Conservation (phyloP, 1,139 yeast genomes). For the Diutina ranongensis region DNA sequence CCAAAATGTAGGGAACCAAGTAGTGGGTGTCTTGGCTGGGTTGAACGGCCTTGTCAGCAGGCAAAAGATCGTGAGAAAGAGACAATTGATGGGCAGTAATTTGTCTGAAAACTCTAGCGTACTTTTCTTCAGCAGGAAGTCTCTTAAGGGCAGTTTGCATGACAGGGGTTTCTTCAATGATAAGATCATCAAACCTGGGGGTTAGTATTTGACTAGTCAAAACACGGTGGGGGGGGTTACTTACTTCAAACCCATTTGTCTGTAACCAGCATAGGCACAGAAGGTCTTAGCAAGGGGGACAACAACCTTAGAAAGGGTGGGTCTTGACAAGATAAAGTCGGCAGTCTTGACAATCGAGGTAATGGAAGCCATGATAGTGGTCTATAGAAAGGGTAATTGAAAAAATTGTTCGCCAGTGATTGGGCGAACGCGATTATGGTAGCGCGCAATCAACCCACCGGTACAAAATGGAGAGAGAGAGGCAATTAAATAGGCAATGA, state of each 20-base stretch:
- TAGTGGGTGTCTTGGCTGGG: slow-evolving; percentile 80
- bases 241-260: slow-evolving; percentile 79
- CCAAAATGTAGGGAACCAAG: slow-evolving; percentile 80
- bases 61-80: slow-evolving; percentile 75
- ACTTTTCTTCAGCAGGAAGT: slow-evolving; percentile 72
- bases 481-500: neutral
- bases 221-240: slow-evolving; percentile 10
- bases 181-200: slow-evolving; percentile 63
- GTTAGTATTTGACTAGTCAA: slow-evolving; percentile 12
- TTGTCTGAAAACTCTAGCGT: slow-evolving; percentile 87
- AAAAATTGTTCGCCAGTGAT: slow-evolving; percentile 1
- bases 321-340: slow-evolving; percentile 73
- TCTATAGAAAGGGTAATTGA: neutral
- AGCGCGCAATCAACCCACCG: no score
- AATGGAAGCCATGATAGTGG: slow-evolving; percentile 47
- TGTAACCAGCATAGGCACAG: slow-evolving; percentile 74
- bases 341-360: slow-evolving; percentile 76
- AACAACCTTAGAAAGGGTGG: slow-evolving; percentile 61
- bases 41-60: slow-evolving; percentile 65
- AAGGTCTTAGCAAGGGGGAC: slow-evolving; percentile 74
- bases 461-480: neutral
- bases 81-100: slow-evolving; percentile 86
- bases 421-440: neutral
- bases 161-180: slow-evolving; percentile 77
- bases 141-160: slow-evolving; percentile 83